Evolutionary conservation across 2,329 filamentous ascomycete genomes (phyloP), one percentile per base, ranked within the genome.

Genomic region (Cercospora zeina): DNA sequence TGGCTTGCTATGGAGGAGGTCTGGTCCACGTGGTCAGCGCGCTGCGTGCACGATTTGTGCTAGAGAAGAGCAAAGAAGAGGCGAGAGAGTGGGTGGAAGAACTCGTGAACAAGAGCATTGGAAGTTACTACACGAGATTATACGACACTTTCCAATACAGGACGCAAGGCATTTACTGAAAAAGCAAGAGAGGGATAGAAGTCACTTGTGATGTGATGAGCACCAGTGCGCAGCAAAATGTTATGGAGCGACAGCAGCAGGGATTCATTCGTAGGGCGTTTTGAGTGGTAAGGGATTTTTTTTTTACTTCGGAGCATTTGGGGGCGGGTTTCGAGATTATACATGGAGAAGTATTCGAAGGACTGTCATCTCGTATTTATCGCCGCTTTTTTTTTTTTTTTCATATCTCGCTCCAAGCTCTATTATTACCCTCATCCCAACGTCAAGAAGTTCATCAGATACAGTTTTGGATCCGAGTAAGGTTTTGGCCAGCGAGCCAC

Each of bases 91-190:
- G 90, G 78, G 90, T 95, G 16, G 90, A 95, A 73, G 90, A 93
- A 73, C 77, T 95, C 71, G 84, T 95, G 69, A 86, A 81, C 66
- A 95, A 95, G 82, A 91, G 89, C 67, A 83, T 90, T 69, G 90
- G 90, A 65, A 93, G 90, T 76, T 95, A 95, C 78, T 93, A 93
- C 75, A 93, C 90, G 73, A 85, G 90, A 79, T 83, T 93, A 87
- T 92, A 79, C 81, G 89, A 75, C 63, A 74, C 73, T 30, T 93
- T 92, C 79, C 90, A 93, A 79, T 93, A 93, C 78, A 86, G 90
- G 72, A 93, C 90, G 36, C 90, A 93, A 77, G 90, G 90, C 69
- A 93, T 93, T 77, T 93, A 93, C 77, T 93, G 84, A 77, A 37
- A 9, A 14, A 21, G 47, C n/a, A 21, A 49, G 21, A 24, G 42